Evolutionary conservation across 345 rosid species (phyloP).

Genomic region (Brassica rapa): DNA sequence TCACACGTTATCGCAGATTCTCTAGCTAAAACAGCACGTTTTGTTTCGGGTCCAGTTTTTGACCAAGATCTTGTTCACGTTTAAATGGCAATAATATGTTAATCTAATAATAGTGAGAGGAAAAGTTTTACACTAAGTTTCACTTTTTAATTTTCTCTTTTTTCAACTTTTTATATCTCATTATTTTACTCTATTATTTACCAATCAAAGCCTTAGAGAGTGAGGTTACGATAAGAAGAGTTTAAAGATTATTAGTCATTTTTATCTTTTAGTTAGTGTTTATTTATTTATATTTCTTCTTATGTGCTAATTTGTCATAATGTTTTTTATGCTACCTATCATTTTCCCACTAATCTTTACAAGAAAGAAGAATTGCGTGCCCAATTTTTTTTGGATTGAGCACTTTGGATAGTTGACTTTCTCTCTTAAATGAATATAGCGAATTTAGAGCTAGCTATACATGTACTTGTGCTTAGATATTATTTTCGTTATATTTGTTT

Average conservation of each 20-base stretch:
- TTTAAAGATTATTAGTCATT: not conserved
- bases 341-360: not conserved
- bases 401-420: slow-evolving; percentile 2
- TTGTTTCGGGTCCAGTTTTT: too few species aligned
- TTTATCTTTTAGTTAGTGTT: not conserved
- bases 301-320: not conserved
- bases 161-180: too few species aligned
- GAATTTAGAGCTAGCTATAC: not conserved
- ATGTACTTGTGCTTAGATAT: slow-evolving; percentile 4
- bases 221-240: not conserved
- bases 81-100: too few species aligned
- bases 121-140: too few species aligned
- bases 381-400: not conserved
- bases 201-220: too few species aligned
- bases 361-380: not conserved
- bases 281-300: too few species aligned
- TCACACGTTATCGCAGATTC: too few species aligned
- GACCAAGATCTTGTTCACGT: too few species aligned
- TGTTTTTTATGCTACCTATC: not conserved
- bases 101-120: too few species aligned
- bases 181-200: too few species aligned
- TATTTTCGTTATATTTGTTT: not conserved
- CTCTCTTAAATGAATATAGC: not conserved
- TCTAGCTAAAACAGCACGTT: too few species aligned
- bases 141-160: too few species aligned